Evolutionary conservation across 2,329 filamentous ascomycete species (phyloP).

Genomic region (Arthroderma sp.): DNA sequence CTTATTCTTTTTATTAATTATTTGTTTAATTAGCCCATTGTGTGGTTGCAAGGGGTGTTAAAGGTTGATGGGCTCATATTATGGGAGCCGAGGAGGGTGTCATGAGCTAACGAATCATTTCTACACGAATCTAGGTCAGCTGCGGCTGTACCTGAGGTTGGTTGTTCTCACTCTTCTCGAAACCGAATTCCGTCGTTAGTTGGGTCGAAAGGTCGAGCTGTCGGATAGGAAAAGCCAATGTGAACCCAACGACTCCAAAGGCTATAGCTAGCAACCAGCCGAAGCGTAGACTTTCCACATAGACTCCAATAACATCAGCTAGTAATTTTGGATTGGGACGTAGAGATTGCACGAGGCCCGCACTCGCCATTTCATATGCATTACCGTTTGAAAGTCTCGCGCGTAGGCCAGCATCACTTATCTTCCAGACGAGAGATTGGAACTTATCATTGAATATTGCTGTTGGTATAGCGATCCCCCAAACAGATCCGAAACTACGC

Average conservation of each 20-base stretch:
- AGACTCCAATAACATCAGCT: conserved; percentile 13
- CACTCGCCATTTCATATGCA: conserved; percentile 3
- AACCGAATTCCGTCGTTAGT: conserved; percentile 28
- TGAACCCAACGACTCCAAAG: conserved; percentile 21
- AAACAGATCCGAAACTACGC: conserved; percentile 19
- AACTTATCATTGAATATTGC: conserved; percentile 22
- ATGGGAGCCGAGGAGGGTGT: background rate
- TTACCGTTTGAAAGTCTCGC: background rate
- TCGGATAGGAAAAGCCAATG: conserved; percentile 22
- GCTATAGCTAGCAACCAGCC: conserved; percentile 18
- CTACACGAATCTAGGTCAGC: too few relatives aligned
- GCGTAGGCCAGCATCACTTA: background rate
- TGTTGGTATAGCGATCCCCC: conserved; percentile 19
- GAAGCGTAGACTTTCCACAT: background rate
- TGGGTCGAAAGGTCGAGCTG: conserved; percentile 25
- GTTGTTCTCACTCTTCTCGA: conserved; percentile 15
- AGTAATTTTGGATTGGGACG: conserved; percentile 7
- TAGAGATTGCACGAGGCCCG: background rate
- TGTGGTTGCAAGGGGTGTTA: too few relatives aligned
- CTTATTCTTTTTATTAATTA: too few relatives aligned
- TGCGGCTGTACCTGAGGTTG: too few relatives aligned
- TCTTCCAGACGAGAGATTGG: conserved; percentile 7
- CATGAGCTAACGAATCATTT: background rate
- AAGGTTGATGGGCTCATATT: background rate
- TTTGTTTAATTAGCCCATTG: too few relatives aligned